Evolutionary conservation across 495 filamentous ascomycete genomes (phyloP), one percentile per base, ranked within the genome.

Genomic region (Aspergillus baeticus): DNA sequence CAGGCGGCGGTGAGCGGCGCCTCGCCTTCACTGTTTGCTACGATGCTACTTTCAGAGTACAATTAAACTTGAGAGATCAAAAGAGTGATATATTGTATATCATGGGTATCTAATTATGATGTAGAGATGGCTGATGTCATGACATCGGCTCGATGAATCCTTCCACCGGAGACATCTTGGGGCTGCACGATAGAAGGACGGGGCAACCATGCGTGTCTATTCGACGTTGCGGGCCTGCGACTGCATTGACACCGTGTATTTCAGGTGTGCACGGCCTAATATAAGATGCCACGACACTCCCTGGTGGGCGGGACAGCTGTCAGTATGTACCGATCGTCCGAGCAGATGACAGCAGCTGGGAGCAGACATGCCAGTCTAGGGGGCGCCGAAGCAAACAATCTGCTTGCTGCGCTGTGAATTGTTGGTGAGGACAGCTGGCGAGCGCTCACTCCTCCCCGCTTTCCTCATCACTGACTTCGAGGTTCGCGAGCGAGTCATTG

Each of bases 381-480:
- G 8, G 26, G 26, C 8, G 26, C 8, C 26, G 3, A 29, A 26
- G 51, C 41, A 46, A 54, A 39, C 34, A 29, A 13, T 2, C n/a
- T 53, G 50, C 34, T 51, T 55, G 51, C 33, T 4, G 31, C 13
- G 21, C 49, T 35, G 23, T 42, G 43, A 34, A 36, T 44, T n/a
- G 31, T 48, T 58, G 38, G 29, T 33, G 35, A 35, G 17, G 33
- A 15, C 6, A n/a, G 10, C 5, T n/a, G 13, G 29, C 6, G 37
- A 42, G 13, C 23, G 18, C 57, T 75, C 70, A 75, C 20, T 76
- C 73, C 52, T 74, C 70, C 36, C 68, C 73, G 59, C 73, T 77
- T 57, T 77, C 73, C 47, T 71, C 72, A 31, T 77, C 73, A 42
- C 72, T 75, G 39, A 78, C 59, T 54, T 76, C 69, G 21, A 78